Conservation (phyloP, 495 filamentous ascomycete genomes). For the Cairneyella variabilis region DNA sequence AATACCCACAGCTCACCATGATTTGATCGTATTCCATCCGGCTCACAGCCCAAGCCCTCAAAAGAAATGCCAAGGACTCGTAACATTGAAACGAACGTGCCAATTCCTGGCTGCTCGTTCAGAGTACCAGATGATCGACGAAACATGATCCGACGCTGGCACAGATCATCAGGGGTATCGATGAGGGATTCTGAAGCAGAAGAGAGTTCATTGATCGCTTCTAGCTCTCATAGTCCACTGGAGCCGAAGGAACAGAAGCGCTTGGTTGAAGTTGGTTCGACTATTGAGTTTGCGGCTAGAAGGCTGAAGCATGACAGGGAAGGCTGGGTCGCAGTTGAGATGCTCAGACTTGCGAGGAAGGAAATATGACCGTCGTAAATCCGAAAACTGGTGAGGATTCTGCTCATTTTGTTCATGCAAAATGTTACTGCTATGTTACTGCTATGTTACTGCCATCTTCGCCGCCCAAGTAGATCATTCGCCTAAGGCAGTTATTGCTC, state of each 20-base stretch:
- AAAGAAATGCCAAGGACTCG: too few relatives aligned
- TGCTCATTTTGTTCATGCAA: too few relatives aligned
- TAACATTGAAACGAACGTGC: too few relatives aligned
- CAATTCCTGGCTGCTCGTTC: neutral
- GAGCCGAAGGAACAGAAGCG: neutral
- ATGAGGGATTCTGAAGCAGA: neutral
- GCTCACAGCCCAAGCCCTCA: neutral
- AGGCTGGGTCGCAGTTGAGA: too few relatives aligned
- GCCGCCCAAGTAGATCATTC: too few relatives aligned
- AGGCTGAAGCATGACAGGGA: slow-evolving; percentile 2
- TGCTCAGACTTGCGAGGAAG: too few relatives aligned
- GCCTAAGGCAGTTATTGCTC: too few relatives aligned
- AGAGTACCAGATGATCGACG: slow-evolving; percentile 2
- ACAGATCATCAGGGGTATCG: slow-evolving; percentile 5
- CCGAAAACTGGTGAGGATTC: too few relatives aligned
- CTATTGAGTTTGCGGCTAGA: neutral
- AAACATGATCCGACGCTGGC: neutral
- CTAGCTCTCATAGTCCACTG: neutral
- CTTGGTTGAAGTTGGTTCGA: neutral
- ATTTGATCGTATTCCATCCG: neutral
- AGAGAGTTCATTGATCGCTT: neutral
- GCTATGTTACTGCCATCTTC: too few relatives aligned
- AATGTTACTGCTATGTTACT: too few relatives aligned
- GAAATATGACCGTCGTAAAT: too few relatives aligned
- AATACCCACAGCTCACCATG: neutral